Percentiles rank a stretch among this genome's conserved stretches.
Conservation (phyloP, 2,329 filamentous ascomycete genomes). For the Pseudogymnoascus sp. region DNA sequence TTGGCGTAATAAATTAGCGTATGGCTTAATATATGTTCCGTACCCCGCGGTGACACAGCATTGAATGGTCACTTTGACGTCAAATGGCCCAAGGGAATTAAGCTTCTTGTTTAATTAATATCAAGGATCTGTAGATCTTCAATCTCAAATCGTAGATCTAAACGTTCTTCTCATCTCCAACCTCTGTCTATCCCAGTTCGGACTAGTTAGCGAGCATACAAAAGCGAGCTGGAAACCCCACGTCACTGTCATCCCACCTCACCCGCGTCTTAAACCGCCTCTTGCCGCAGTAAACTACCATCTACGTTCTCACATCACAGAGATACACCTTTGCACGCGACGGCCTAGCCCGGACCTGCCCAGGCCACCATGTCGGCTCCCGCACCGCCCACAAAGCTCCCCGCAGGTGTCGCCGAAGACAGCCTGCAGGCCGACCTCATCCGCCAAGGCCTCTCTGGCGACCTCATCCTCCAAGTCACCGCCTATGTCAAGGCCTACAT, state of each 20-base stretch:
- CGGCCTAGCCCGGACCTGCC: not conserved
- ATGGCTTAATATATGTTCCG: not conserved
- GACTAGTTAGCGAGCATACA: not conserved
- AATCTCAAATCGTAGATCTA: not conserved
- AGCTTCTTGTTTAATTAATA: not conserved
- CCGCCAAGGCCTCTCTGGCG: not conserved
- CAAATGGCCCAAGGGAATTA: not conserved
- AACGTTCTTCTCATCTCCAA: not conserved
- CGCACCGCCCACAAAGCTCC: not conserved
- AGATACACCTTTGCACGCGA: not conserved
- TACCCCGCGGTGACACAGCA: not conserved
- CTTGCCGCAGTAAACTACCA: not conserved
- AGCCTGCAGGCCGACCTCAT: not conserved
- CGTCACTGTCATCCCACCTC: not conserved
- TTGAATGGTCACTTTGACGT: not conserved
- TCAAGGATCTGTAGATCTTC: not conserved
- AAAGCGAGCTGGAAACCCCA: not conserved
- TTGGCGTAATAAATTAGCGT: not conserved
- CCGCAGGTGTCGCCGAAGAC: not conserved
- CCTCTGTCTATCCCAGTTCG: not conserved
- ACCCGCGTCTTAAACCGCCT: not conserved
- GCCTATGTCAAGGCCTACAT: slow-evolving; percentile 64
- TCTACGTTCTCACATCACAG: not conserved
- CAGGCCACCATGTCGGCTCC: not conserved
- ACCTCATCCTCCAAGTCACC: slow-evolving; percentile 47